phyloP scores from a whole-genome alignment of 495 filamentous ascomycete genomes.

The Aspergillus campestris region DNA sequence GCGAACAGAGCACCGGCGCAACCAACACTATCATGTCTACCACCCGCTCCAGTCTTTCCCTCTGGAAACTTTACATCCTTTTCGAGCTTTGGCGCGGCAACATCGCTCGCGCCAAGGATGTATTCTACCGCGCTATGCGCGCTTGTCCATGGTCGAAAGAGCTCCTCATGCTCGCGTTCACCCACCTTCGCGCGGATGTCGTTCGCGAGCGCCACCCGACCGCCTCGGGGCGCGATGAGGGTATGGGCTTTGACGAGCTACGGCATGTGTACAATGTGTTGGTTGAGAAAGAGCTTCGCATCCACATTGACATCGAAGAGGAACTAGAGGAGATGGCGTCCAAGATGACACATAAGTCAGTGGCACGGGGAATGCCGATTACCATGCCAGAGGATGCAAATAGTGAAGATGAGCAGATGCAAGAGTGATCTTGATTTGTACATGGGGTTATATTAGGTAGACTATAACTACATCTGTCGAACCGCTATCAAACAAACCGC shows the following conservation, averaged over 20 bases:
- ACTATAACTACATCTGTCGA: no score
- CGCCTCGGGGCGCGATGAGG: constrained; percentile 3
- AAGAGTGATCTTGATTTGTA: constrained; percentile 3
- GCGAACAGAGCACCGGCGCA: constrained; percentile 17
- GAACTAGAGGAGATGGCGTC: constrained; percentile 15
- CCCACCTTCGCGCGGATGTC: constrained; percentile 31
- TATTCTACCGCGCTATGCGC: constrained; percentile 41
- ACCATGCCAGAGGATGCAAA: constrained; percentile 23
- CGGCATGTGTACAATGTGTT: constrained; percentile 41
- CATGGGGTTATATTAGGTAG: no score
- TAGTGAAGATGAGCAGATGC: constrained; percentile 17
- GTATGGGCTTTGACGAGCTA: constrained; percentile 34
- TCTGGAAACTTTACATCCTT: constrained; percentile 63
- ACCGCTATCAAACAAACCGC: no score
- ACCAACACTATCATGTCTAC: constrained; percentile 31
- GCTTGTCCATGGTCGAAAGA: constrained; percentile 73
- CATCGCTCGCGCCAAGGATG: constrained; percentile 33
- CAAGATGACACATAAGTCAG: constrained; percentile 5
- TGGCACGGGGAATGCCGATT: constrained; percentile 13
- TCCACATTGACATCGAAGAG: constrained; percentile 37
- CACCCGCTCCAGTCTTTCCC: constrained; percentile 30
- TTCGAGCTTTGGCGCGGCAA: constrained; percentile 39
- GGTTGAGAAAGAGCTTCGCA: constrained; percentile 44
- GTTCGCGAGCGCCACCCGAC: background rate
- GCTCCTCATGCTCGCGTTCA: constrained; percentile 55